A percentile compares a stretch with the other conserved stretches of the same genome.
Conservation (phyloP, 1,284 basidiomycete species). For the Trametes pubescens region DNA sequence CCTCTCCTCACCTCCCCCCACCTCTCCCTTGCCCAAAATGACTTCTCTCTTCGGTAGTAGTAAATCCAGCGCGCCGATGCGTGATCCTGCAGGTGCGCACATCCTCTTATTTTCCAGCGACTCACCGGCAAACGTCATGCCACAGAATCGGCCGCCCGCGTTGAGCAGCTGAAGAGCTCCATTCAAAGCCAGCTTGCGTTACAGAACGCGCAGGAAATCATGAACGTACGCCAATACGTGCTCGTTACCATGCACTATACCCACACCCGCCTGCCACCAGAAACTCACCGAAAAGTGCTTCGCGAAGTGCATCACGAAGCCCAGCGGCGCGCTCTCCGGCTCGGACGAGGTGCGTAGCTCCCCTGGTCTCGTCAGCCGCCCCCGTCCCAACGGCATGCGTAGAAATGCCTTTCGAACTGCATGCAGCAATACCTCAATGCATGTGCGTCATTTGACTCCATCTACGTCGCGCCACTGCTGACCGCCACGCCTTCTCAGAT, state of each 20-base stretch:
- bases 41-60: constrained; percentile 31
- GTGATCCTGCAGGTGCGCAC: constrained; percentile 45
- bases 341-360: constrained; percentile 71
- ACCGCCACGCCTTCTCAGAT: constrained; percentile 52
- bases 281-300: constrained; percentile 84
- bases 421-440: constrained; percentile 86
- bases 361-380: background rate
- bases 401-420: constrained; percentile 81
- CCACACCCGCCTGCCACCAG: constrained; percentile 45
- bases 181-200: constrained; percentile 78
- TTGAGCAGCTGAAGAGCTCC: constrained; percentile 75
- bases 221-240: constrained; percentile 62
- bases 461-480: background rate
- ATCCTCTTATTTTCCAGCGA: background rate
- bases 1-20: constrained; percentile 4
- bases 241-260: background rate
- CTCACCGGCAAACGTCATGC: background rate
- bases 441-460: constrained; percentile 61
- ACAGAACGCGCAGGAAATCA: constrained; percentile 82
- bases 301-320: constrained; percentile 81
- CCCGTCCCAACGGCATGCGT: constrained; percentile 4
- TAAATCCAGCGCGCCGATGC: constrained; percentile 29
- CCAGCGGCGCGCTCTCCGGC: constrained; percentile 69
- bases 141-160: constrained; percentile 64
- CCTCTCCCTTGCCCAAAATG: constrained; percentile 15